These are phyloP conservation scores for Phytophthora idaei DNA, from an alignment of 352 stramenopile genomes.

Conservation along the genomic window DNA sequence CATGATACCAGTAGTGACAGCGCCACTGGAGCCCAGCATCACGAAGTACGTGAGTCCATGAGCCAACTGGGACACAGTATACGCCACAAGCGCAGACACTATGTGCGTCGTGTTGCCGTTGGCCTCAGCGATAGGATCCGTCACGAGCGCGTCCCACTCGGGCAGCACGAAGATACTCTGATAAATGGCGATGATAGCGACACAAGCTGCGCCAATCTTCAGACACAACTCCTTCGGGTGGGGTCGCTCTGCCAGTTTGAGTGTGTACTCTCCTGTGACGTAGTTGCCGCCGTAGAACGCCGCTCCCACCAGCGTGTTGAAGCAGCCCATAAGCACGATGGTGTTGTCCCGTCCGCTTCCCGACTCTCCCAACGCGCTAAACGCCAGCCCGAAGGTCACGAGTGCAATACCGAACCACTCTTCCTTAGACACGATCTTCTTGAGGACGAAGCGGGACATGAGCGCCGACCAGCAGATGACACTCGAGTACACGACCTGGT, in stretches of 20 bases:
- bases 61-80: conserved; percentile 82
- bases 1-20: conserved; percentile 88
- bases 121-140: conserved; percentile 74
- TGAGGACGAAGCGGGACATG: conserved; percentile 76
- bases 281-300: conserved; percentile 90
- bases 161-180: conserved; percentile 84
- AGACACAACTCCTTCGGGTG: conserved; percentile 80
- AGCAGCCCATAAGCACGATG: conserved; percentile 84
- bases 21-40: conserved; percentile 79
- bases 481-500: conserved; percentile 86
- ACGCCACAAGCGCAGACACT: conserved; percentile 61
- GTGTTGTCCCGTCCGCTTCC: conserved; percentile 63
- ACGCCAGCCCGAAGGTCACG: conserved; percentile 83
- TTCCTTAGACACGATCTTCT: conserved; percentile 72
- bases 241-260: conserved; percentile 77
- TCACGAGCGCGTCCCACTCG: conserved; percentile 75
- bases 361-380: conserved; percentile 79
- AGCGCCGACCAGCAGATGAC: conserved; percentile 89
- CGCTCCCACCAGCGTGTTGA: conserved; percentile 81
- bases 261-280: conserved; percentile 81
- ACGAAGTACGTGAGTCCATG: conserved; percentile 88
- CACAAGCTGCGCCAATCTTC: conserved; percentile 76
- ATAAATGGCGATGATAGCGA: conserved; percentile 79
- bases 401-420: conserved; percentile 85
- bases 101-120: conserved; percentile 72